A percentile compares a stretch with the other conserved stretches of the same genome.
Conservation (phyloP, 257 asterid genomes). For the Striga asiatica region DNA sequence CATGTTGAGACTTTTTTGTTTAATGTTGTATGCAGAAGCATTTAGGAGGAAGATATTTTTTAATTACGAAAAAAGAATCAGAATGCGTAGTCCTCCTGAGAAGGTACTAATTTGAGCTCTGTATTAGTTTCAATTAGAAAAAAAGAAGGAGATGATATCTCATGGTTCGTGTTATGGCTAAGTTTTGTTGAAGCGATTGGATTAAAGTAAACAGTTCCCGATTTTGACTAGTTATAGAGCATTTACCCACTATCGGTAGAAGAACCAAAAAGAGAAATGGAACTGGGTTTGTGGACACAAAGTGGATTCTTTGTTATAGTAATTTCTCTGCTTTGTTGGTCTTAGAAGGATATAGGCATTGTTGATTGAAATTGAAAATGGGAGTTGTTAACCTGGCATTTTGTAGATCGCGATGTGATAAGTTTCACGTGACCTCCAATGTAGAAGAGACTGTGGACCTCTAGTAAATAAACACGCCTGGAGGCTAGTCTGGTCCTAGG, state of each 20-base stretch:
- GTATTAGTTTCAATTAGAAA: not conserved
- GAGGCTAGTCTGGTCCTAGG: constrained; percentile 8
- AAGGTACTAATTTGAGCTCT: constrained; percentile 37
- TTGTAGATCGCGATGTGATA: not conserved
- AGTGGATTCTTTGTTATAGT: constrained; percentile 8
- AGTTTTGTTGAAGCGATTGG: constrained; percentile 8
- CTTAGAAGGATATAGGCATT: not conserved
- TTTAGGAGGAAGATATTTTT: constrained; percentile 71
- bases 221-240: constrained; percentile 3
- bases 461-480: not conserved
- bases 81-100: constrained; percentile 95
- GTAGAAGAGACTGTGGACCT: constrained; percentile 3
- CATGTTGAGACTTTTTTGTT: not conserved
- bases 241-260: no score
- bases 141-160: not conserved
- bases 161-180: not conserved
- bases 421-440: not conserved
- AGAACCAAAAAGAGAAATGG: no score
- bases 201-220: not conserved
- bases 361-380: not conserved
- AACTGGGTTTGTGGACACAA: no score
- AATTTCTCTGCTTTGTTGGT: not conserved
- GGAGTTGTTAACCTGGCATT: not conserved
- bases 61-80: constrained; percentile 78
- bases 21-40: constrained; percentile 39